Conservation (phyloP, 345 rosid genomes). For the Cardamine occulta region DNA sequence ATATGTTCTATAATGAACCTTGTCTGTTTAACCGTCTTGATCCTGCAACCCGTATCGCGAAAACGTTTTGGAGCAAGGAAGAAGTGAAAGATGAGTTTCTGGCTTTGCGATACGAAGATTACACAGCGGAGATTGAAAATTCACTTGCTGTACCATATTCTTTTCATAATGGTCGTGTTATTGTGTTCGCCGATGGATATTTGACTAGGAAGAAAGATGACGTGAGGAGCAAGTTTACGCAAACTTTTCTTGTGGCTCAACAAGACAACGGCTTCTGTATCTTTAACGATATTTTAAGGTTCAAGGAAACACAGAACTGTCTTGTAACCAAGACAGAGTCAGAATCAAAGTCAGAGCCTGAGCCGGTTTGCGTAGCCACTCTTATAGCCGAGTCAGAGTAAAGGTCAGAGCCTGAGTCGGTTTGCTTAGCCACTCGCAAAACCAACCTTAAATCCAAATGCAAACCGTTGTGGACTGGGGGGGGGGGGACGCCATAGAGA, state of each 20-base stretch:
- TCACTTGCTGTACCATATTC: slow-evolving; percentile 31
- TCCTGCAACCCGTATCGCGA: slow-evolving; percentile 15
- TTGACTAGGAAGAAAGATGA: slow-evolving; percentile 26
- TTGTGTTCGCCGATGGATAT: slow-evolving; percentile 27
- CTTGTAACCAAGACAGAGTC: not conserved
- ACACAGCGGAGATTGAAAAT: slow-evolving; percentile 25
- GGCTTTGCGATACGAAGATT: slow-evolving; percentile 20
- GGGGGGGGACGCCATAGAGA: too few species aligned
- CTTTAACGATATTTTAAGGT: slow-evolving; percentile 30
- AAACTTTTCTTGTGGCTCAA: slow-evolving; percentile 28
- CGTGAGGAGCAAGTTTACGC: slow-evolving; percentile 25
- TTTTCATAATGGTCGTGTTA: slow-evolving; percentile 1
- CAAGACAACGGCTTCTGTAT: slow-evolving; percentile 11
- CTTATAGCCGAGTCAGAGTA: not conserved
- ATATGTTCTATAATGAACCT: slow-evolving; percentile 19
- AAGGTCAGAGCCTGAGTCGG: not conserved
- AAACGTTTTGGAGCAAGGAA: slow-evolving; percentile 17
- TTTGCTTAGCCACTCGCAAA: not conserved
- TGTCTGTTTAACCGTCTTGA: slow-evolving; percentile 33
- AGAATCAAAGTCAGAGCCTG: not conserved
- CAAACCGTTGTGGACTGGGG: too few species aligned
- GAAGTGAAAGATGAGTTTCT: slow-evolving; percentile 35
- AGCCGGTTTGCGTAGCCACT: not conserved
- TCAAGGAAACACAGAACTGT: not conserved
- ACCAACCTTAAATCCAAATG: not conserved